phyloP scores from a whole-genome alignment of 2,329 filamentous ascomycete species.

The Aspergillus bombycis region DNA sequence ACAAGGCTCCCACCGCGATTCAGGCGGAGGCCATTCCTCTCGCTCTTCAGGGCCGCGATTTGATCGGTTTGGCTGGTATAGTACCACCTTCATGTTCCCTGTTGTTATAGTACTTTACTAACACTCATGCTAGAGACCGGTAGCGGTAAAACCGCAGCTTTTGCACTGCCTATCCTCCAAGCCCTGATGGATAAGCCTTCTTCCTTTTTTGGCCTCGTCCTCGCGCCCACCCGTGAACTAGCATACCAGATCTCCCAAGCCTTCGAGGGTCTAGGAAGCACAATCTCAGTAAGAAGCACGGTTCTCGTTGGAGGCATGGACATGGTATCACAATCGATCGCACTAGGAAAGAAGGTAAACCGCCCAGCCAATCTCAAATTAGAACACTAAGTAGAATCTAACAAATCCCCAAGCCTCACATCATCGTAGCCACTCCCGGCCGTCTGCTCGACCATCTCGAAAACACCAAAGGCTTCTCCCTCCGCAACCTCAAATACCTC shows the following conservation, averaged over 20 bases:
- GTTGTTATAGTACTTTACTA: not conserved
- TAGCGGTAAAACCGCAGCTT: slow-evolving; percentile 93
- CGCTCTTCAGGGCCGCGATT: slow-evolving; percentile 77
- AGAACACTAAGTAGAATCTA: not conserved
- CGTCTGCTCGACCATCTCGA: slow-evolving; percentile 89
- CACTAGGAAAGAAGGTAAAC: slow-evolving; percentile 76
- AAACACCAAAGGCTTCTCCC: slow-evolving; percentile 93
- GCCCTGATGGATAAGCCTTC: slow-evolving; percentile 86
- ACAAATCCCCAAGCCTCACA: slow-evolving; percentile 64
- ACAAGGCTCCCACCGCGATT: slow-evolving; percentile 85
- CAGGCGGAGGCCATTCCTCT: slow-evolving; percentile 82
- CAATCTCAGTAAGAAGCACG: slow-evolving; percentile 84
- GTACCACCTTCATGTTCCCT: not conserved
- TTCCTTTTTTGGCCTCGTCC: slow-evolving; percentile 81
- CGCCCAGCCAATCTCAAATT: not conserved
- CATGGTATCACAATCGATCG: slow-evolving; percentile 89
- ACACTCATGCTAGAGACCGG: slow-evolving; percentile 65
- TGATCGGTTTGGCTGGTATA: slow-evolving; percentile 82
- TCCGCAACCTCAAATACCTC: slow-evolving; percentile 79
- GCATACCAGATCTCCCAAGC: slow-evolving; percentile 87
- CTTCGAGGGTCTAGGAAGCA: slow-evolving; percentile 82
- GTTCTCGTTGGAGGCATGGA: slow-evolving; percentile 93
- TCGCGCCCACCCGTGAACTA: slow-evolving; percentile 91
- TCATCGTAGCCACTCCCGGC: slow-evolving; percentile 89
- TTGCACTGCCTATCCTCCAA: slow-evolving; percentile 90